phyloP scores from a whole-genome alignment of 257 asterid genomes.

The Jacaranda copaia region DNA sequence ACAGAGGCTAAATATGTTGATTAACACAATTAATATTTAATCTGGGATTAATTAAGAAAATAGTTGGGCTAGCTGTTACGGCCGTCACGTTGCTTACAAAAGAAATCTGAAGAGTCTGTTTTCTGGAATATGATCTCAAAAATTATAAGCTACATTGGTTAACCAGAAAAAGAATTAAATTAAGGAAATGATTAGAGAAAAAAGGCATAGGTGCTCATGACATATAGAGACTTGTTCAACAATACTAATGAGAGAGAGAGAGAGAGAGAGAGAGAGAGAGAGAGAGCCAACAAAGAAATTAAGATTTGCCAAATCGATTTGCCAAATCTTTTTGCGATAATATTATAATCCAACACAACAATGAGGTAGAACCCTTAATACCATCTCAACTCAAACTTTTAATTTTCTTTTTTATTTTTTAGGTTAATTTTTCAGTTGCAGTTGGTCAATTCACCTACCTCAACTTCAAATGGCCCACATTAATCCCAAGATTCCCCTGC shows the following conservation, averaged over 20 bases:
- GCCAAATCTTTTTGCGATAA: slow-evolving; percentile 48
- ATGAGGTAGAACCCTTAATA: slow-evolving; percentile 44
- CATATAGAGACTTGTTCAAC: slow-evolving; percentile 22
- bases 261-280: no score
- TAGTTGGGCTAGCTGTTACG: no score
- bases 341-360: slow-evolving; percentile 40
- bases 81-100: no score
- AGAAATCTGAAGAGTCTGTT: no score
- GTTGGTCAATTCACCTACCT: slow-evolving; percentile 54
- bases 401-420: no score
- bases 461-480: slow-evolving; percentile 49
- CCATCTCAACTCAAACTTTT: neutral
- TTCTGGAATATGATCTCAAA: neutral
- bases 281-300: slow-evolving; percentile 30
- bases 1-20: no score
- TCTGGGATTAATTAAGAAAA: no score
- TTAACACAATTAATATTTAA: no score
- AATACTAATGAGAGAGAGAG: no score
- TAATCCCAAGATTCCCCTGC: slow-evolving; percentile 42
- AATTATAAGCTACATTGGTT: neutral
- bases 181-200: neutral
- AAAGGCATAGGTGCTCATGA: slow-evolving; percentile 1
- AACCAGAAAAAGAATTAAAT: neutral
- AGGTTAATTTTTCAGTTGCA: slow-evolving; percentile 36
- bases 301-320: slow-evolving; percentile 68